A percentile compares a stretch with the other conserved stretches of the same genome.
Evolutionary conservation across 2,329 filamentous ascomycete genomes (phyloP).

Genomic region (Calonectria pteridis): DNA sequence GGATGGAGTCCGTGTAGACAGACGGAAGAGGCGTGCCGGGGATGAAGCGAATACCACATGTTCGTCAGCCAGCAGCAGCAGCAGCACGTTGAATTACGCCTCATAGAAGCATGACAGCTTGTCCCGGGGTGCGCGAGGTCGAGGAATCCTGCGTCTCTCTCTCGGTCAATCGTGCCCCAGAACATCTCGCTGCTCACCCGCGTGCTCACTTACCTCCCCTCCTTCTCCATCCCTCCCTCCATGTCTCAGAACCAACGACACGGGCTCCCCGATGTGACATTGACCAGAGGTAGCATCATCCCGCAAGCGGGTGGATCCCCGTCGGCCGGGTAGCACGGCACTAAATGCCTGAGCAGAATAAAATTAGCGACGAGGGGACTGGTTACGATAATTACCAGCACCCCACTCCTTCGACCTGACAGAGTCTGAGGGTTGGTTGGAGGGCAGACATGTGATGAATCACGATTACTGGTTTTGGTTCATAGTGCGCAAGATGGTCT

Average conservation of each 20-base stretch:
- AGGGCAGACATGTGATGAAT: neutral
- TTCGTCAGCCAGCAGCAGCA: neutral
- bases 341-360: neutral
- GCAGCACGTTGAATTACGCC: neutral
- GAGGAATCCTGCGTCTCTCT: neutral
- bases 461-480: neutral
- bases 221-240: neutral
- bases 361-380: conserved; percentile 9
- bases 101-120: neutral
- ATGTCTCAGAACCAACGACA: conserved; percentile 13
- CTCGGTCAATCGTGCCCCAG: neutral
- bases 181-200: neutral
- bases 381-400: conserved; percentile 5
- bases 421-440: neutral
- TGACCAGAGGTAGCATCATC: conserved; percentile 29
- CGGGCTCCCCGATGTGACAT: conserved; percentile 22
- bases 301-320: conserved; percentile 23
- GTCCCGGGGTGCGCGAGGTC: neutral
- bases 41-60: neutral
- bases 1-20: conserved; percentile 16
- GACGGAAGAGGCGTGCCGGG: conserved; percentile 38
- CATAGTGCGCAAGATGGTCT: neutral
- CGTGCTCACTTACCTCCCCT: neutral
- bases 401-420: neutral
- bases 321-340: conserved; percentile 24